A percentile compares a stretch with the other conserved stretches of the same genome.
Conservation (phyloP, 2,329 filamentous ascomycete species). For the Mariannaea sp. region DNA sequence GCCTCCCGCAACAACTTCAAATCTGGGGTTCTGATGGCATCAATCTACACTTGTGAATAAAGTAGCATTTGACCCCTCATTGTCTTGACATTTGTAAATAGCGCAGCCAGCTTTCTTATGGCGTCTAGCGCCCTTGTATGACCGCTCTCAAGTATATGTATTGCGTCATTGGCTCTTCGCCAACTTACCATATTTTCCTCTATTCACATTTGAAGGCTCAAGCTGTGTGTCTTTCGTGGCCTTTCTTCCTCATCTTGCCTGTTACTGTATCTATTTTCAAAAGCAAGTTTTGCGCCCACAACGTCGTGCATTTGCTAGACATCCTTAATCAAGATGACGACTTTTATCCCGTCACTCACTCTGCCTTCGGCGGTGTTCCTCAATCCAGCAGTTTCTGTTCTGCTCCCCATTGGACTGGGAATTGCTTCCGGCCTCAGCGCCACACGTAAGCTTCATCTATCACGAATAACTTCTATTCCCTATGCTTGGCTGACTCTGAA, state of each 20-base stretch:
- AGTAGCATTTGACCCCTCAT: not conserved
- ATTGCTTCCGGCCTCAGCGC: slow-evolving; percentile 73
- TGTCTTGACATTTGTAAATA: slow-evolving; percentile 14
- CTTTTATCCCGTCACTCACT: slow-evolving; percentile 77
- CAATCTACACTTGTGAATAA: slow-evolving; percentile 24
- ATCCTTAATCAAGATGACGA: slow-evolving; percentile 71
- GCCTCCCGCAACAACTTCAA: slow-evolving; percentile 6
- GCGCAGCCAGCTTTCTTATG: not conserved
- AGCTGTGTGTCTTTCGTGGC: too few relatives aligned
- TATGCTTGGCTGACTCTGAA: not conserved
- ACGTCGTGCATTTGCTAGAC: not conserved
- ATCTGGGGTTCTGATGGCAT: slow-evolving; percentile 21
- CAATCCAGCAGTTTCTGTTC: slow-evolving; percentile 72
- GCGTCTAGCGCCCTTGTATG: not conserved
- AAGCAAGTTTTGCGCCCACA: not conserved
- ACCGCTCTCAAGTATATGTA: slow-evolving; percentile 18
- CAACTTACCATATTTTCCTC: not conserved
- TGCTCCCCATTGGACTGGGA: slow-evolving; percentile 76
- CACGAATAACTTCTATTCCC: not conserved
- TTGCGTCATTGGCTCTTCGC: slow-evolving; percentile 33
- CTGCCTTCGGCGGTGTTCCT: slow-evolving; percentile 74
- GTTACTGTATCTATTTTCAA: not conserved
- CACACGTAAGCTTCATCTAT: slow-evolving; percentile 56
- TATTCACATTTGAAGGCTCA: not conserved
- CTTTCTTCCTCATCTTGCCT: too few relatives aligned